Evolutionary conservation across 129 eudicot genomes (phyloP), one percentile per base, ranked within the genome.

Genomic region (Artemisia annua): DNA sequence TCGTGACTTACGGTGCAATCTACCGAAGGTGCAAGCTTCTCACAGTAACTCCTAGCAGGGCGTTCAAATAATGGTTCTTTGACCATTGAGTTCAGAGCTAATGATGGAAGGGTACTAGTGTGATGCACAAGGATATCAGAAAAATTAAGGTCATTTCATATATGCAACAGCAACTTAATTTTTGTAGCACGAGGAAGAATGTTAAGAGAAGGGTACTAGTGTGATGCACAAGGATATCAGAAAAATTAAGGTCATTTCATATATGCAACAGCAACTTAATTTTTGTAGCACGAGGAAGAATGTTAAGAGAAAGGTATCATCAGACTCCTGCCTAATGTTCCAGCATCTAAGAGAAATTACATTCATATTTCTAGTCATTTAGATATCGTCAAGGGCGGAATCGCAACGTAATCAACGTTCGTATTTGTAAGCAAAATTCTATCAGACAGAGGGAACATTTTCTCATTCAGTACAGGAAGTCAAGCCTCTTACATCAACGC

Each of bases 1-100:
- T 24, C 2, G 30, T 52, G 51, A 53, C 32, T 62, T 19, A 24
- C 30, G 51, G 63, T 4, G 13, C 50, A 15, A 15, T 60, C 35
- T 72, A 72, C 76, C 60, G 26, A 72, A 59, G 19, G n/a, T 15
- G 16, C 58, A 46, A 72, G 15, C 67, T 60, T 72, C 75, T 71
- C 68, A 35, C 76, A 48, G 30, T 15, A 72, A 59, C 48, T 59
- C 49, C 15, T 59, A 48, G 46, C 10, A 15, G 28, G 48, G 10
- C n/a, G 26, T 26, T 72, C 49, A n/a, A 43, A 58, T 46, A 58
- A 72, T 9, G 8, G 67, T 20, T 58, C 11, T 18, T 59, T 44
- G 15, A 16, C 67, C 67, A 72, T 44, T 9, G 26, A 10, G 56
- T 66, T 66, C 11, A 19, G 2, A 48, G 56, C 43, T 48, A 66